Conservation (phyloP, 257 asterid species). For the Linaria vulgaris region DNA sequence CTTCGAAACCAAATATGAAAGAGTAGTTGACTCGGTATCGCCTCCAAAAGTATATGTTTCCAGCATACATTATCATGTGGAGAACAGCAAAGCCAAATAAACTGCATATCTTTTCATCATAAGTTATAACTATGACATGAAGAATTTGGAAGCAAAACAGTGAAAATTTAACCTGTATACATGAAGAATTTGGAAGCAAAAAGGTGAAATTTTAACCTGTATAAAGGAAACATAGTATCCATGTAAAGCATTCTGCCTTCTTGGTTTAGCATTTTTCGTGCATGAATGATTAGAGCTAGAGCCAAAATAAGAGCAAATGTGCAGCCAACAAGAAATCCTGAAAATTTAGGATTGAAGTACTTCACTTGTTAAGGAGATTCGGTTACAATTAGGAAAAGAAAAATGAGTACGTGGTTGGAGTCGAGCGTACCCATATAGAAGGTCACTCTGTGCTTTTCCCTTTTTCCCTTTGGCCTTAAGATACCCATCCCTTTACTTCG, state of each 20-base stretch:
- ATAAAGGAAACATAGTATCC: conserved; percentile 66
- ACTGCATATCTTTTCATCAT: no score
- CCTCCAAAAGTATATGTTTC: conserved; percentile 51
- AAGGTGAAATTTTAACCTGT: conserved; percentile 38
- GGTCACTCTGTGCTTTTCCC: conserved; percentile 41
- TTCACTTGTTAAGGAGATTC: not conserved
- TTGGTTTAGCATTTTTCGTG: conserved; percentile 39
- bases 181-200: conserved; percentile 29
- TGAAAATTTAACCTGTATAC: conserved; percentile 48
- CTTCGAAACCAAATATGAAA: conserved; percentile 51
- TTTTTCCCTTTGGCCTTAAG: conserved; percentile 44
- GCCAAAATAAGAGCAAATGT: conserved; percentile 49
- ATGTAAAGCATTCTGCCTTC: conserved; percentile 41
- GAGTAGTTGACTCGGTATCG: conserved; percentile 46
- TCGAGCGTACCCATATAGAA: conserved; percentile 45
- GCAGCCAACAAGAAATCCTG: conserved; percentile 63
- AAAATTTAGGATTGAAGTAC: conserved; percentile 1
- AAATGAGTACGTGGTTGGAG: no score
- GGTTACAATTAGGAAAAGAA: no score
- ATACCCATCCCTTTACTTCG: conserved; percentile 49
- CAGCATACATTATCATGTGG: conserved; percentile 52
- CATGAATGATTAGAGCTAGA: conserved; percentile 35
- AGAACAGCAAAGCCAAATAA: conserved; percentile 57
- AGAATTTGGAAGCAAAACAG: conserved; percentile 8
- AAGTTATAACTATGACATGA: conserved; percentile 3